Base-by-base conservation (phyloP, 768 basidiomycete species). In the Termitomyces sp. region DNA sequence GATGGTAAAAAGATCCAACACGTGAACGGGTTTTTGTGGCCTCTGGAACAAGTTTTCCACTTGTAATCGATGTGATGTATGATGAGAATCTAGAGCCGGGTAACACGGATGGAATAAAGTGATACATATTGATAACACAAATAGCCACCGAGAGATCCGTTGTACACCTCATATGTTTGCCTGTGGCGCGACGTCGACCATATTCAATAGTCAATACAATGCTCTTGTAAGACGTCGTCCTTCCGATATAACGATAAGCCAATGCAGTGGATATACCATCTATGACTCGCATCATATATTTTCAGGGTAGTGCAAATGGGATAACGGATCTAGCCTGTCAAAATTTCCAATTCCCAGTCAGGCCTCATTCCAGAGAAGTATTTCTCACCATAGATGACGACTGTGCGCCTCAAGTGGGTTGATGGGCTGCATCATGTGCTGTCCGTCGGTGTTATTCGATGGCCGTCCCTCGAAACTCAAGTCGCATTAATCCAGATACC, bases 371-470 rank as follows among this genome's bases (percentile, higher is more conserved):
- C 42, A 41, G 11, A 12, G 20, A 31, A 18, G 5, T 2, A 16
- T 2, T 66, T 29, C 29, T 3, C 29, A 29, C 15, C 67, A n/a
- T n/a, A n/a, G n/a, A n/a, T n/a, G n/a, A n/a, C n/a, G n/a, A n/a
- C n/a, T n/a, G n/a, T n/a, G n/a, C 69, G 7, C 69, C 75, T 4
- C 70, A 72, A n/a, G 74, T 60, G 3, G 60, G 46, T n/a, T 66
- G 46, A 56, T 75, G 73, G 1, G 70, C 75, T 0, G 57, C 67
- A 35, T 72, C 73, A 46, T 74, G 73, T 20, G 68, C 40, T 29
- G 64, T 69, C 25, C 60, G 50, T 58, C 13, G 54, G 29, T 0
- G 66, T 70, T n/a, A n/a, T n/a, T n/a, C n/a, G n/a, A n/a, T n/a
- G n/a, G n/a, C n/a, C n/a, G n/a, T n/a, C n/a, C n/a, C n/a, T n/a